A percentile compares a stretch with the other conserved stretches of the same genome.
phyloP scores from a whole-genome alignment of 768 basidiomycete genomes.

The Suillus alpinus region DNA sequence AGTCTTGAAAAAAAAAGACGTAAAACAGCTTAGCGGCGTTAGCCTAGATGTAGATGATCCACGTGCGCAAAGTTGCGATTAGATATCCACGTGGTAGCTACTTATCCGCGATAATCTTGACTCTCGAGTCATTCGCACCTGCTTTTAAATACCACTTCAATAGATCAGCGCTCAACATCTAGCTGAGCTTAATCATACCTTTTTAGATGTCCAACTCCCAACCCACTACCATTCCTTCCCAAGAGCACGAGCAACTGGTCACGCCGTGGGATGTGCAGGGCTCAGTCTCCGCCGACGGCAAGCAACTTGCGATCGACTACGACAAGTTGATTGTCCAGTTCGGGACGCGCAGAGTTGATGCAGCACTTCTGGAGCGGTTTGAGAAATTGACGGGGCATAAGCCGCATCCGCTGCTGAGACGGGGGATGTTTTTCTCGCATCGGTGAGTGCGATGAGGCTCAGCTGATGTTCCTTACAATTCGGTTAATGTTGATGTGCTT shows the following conservation, averaged over 20 bases:
- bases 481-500: constrained; percentile 2
- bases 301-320: constrained; percentile 93
- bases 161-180: neutral
- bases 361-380: constrained; percentile 79
- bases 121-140: neutral
- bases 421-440: constrained; percentile 98
- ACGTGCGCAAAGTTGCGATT: neutral
- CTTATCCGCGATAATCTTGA: neutral
- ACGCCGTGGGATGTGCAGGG: constrained; percentile 99
- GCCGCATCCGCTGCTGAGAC: constrained; percentile 84
- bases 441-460: constrained; percentile 50
- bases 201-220: constrained; percentile 15
- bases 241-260: constrained; percentile 67
- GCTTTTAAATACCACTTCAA: neutral
- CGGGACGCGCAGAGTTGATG: constrained; percentile 81
- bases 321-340: constrained; percentile 94
- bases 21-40: no score
- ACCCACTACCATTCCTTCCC: constrained; percentile 17
- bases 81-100: neutral
- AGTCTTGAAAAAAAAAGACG: no score
- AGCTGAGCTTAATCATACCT: neutral
- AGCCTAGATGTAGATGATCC: no score
- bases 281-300: constrained; percentile 81
- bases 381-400: constrained; percentile 85
- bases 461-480: neutral